Conservation (phyloP, 495 filamentous ascomycete genomes). For the Jackrogersella minutella region DNA sequence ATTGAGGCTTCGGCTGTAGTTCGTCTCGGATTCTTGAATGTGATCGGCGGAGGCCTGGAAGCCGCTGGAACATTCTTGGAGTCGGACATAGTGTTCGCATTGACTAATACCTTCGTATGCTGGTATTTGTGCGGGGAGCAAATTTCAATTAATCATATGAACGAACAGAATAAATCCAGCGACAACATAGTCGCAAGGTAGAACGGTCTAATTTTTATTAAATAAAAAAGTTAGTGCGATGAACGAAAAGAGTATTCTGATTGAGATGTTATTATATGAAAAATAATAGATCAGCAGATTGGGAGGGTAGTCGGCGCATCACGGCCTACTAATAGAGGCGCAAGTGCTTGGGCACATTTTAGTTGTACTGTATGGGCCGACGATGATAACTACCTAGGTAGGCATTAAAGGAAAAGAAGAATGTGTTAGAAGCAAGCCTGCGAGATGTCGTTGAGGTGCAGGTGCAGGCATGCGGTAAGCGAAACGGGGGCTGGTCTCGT, state of each 20-base stretch:
- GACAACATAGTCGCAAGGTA: constrained; percentile 15
- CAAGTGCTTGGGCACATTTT: constrained; percentile 13
- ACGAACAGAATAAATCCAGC: not conserved
- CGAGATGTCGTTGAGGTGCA: constrained; percentile 28
- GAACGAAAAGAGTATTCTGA: not conserved
- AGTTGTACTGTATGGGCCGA: constrained; percentile 22
- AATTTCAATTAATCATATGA: constrained; percentile 15
- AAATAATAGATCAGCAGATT: not conserved
- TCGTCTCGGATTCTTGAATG: constrained; percentile 51
- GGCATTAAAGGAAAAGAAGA: constrained; percentile 18
- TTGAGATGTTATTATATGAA: not conserved
- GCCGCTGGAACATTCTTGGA: constrained; percentile 36
- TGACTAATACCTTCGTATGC: constrained; percentile 34
- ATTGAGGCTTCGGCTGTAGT: constrained; percentile 51
- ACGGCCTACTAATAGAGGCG: constrained; percentile 2
- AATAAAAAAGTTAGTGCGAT: constrained; percentile 8
- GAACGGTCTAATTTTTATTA: too few species aligned
- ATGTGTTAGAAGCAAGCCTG: constrained; percentile 30
- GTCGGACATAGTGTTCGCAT: constrained; percentile 39
- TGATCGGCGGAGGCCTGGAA: constrained; percentile 41
- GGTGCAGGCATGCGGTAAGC: constrained; percentile 16
- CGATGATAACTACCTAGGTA: not conserved
- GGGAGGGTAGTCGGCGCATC: constrained; percentile 10
- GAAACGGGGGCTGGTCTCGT: constrained; percentile 32
- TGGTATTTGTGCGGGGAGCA: constrained; percentile 16